A percentile compares a stretch with the other conserved stretches of the same genome.
phyloP scores from a whole-genome alignment of 202 grass and related monocot species.

The Elaeis oleifera region DNA sequence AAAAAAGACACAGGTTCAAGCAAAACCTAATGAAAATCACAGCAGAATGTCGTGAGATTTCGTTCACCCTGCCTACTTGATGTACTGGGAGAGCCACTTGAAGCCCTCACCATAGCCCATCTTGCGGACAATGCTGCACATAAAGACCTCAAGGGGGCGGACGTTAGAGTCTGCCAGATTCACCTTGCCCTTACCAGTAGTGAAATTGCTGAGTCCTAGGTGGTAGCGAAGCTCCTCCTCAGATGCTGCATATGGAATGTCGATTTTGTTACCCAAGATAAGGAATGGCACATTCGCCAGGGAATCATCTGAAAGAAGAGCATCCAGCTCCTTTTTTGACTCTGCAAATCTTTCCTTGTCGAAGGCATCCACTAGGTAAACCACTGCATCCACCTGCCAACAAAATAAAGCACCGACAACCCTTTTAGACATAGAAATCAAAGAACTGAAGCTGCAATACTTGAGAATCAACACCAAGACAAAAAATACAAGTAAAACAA shows the following conservation, averaged over 20 bases:
- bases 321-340: conserved; percentile 11
- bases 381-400: conserved; percentile 6
- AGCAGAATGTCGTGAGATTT: background rate
- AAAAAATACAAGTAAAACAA: too few relatives aligned
- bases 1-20: too few relatives aligned
- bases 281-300: conserved; percentile 3
- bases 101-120: conserved; percentile 12
- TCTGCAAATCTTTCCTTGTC: conserved; percentile 5
- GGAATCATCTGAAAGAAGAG: background rate
- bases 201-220: conserved; percentile 5
- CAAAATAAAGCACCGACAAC: background rate
- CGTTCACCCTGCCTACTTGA: background rate
- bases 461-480: too few relatives aligned
- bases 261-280: conserved; percentile 2
- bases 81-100: conserved; percentile 6
- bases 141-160: conserved; percentile 6
- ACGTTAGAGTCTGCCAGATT: background rate
- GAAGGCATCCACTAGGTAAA: conserved; percentile 2
- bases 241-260: conserved; percentile 9
- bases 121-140: conserved; percentile 6
- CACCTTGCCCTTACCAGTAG: conserved; percentile 2
- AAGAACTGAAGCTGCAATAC: too few relatives aligned
- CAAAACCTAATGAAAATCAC: background rate
- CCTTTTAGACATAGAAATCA: too few relatives aligned
- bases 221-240: conserved; percentile 9